These are phyloP conservation scores for Chaetomium sp. DNA, from an alignment of 2,329 filamentous ascomycete species.

Conservation along the genomic window DNA sequence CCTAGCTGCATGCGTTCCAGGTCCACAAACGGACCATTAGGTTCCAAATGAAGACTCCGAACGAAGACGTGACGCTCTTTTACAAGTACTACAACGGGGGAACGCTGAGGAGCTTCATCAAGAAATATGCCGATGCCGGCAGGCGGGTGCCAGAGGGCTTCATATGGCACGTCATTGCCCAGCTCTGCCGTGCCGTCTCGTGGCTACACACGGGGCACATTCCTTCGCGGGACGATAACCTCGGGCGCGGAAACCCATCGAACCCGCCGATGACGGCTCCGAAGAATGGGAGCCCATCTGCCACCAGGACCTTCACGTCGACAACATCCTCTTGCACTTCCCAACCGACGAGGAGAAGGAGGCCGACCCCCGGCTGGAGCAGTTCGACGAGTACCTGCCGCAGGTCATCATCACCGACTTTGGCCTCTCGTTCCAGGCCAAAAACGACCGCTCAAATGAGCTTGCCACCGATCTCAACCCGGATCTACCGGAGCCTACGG, in stretches of 20 bases:
- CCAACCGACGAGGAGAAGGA: slow-evolving; percentile 23
- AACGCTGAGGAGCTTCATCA: slow-evolving; percentile 10
- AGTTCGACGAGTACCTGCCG: slow-evolving; percentile 19
- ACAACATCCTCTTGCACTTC: slow-evolving; percentile 27
- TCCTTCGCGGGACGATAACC: slow-evolving; percentile 1
- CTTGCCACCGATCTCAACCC: neutral
- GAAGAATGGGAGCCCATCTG: slow-evolving; percentile 21
- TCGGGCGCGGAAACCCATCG: neutral
- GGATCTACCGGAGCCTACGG: slow-evolving; percentile 15
- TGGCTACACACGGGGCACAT: slow-evolving; percentile 23
- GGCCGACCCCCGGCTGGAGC: slow-evolving; percentile 5
- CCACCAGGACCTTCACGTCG: slow-evolving; percentile 21
- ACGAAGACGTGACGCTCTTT: slow-evolving; percentile 19
- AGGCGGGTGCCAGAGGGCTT: slow-evolving; percentile 22
- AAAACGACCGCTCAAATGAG: slow-evolving; percentile 7
- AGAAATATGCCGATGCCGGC: neutral
- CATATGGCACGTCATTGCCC: slow-evolving; percentile 30
- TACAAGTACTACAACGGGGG: slow-evolving; percentile 31
- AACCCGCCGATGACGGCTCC: neutral
- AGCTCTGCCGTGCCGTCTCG: slow-evolving; percentile 18
- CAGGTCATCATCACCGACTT: slow-evolving; percentile 27
- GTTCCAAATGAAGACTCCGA: neutral
- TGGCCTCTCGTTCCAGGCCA: slow-evolving; percentile 16
- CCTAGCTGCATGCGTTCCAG: slow-evolving; percentile 19
- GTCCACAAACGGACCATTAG: neutral